Conservation (phyloP, 441 rosid genomes). For the Euphorbia celastroides region DNA sequence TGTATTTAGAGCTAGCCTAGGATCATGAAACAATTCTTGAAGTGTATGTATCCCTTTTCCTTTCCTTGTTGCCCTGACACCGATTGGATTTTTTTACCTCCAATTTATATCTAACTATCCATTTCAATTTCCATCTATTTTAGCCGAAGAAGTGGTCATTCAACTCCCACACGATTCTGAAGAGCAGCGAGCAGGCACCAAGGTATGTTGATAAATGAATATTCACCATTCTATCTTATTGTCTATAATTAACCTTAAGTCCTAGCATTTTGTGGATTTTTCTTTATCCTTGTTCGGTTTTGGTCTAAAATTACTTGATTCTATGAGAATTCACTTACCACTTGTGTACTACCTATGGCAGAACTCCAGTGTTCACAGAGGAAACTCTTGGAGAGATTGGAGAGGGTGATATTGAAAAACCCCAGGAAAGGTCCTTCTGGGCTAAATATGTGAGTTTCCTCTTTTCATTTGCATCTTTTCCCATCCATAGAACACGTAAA, state of each 20-base stretch:
- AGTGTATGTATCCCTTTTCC: not conserved
- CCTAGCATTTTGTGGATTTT: not conserved
- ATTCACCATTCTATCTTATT: not conserved
- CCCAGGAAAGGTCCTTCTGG: slow-evolving; percentile 90
- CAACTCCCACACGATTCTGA: slow-evolving; percentile 69
- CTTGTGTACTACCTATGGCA: slow-evolving; percentile 23
- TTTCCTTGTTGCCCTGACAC: not conserved
- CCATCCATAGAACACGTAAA: not conserved
- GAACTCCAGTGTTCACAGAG: slow-evolving; percentile 78
- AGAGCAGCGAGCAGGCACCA: slow-evolving; percentile 78
- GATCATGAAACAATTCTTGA: not conserved
- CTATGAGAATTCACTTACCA: too few species aligned
- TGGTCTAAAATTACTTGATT: not conserved
- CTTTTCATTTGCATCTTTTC: not conserved
- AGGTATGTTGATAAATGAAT: slow-evolving; percentile 38
- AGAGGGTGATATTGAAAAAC: slow-evolving; percentile 59
- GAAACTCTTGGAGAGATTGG: slow-evolving; percentile 52
- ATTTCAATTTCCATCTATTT: slow-evolving; percentile 19
- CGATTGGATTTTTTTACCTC: not conserved
- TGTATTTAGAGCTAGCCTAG: not conserved
- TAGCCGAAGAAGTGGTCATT: slow-evolving; percentile 92
- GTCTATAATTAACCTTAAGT: not conserved
- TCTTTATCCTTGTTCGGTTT: not conserved
- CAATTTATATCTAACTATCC: slow-evolving; percentile 19
- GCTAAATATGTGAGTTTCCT: slow-evolving; percentile 81